These are phyloP conservation scores for Trifolium subterraneum DNA, from an alignment of 306 rosid genomes.

Conservation along the genomic window DNA sequence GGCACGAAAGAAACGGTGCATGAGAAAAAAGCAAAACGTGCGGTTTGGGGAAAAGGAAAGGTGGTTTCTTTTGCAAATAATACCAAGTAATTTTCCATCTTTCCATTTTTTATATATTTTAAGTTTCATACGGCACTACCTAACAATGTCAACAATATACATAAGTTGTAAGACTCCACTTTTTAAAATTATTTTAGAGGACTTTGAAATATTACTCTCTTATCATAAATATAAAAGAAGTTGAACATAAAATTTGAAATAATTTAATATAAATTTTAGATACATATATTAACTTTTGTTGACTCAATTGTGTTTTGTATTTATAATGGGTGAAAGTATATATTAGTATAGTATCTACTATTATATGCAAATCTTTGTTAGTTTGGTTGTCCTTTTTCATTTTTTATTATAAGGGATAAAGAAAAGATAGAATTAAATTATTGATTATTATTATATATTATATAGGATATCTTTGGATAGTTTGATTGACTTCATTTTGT, in stretches of 20 bases:
- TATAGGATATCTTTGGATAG: too few species aligned
- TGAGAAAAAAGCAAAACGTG: conserved; percentile 26
- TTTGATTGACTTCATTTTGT: background rate
- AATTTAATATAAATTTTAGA: too few species aligned
- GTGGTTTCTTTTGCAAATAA: conserved; percentile 6
- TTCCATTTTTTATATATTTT: conserved; percentile 5
- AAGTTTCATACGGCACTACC: conserved; percentile 34
- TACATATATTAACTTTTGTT: too few species aligned
- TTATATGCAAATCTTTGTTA: background rate
- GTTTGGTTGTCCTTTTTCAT: background rate
- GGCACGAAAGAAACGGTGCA: conserved; percentile 7
- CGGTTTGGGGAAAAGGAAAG: conserved; percentile 33
- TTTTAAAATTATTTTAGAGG: background rate
- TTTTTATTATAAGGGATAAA: background rate
- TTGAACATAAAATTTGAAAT: too few species aligned
- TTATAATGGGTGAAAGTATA: too few species aligned
- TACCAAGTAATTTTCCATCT: conserved; percentile 28
- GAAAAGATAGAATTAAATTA: background rate
- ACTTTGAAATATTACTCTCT: too few species aligned
- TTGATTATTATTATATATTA: background rate
- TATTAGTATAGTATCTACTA: background rate
- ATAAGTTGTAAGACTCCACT: background rate
- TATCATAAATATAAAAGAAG: too few species aligned
- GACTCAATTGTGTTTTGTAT: too few species aligned
- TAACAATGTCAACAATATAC: background rate